Evolutionary conservation across 2,329 filamentous ascomycete genomes (phyloP).

Genomic region (Penicillium vulpinum): DNA sequence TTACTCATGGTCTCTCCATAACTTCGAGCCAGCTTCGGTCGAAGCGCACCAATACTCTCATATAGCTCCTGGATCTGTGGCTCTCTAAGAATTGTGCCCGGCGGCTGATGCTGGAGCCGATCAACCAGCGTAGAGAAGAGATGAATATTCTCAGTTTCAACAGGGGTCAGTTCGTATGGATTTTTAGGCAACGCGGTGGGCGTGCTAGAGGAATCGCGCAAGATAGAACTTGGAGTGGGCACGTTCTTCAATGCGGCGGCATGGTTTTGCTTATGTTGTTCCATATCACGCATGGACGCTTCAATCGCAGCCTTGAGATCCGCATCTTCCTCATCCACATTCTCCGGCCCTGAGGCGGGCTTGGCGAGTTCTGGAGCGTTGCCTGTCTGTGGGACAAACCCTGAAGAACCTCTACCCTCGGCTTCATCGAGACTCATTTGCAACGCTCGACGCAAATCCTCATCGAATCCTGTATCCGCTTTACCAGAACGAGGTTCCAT

Average conservation of each 20-base stretch:
- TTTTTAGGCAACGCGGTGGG: conserved; percentile 69
- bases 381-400: conserved; percentile 68
- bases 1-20: conserved; percentile 99
- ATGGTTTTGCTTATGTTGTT: conserved; percentile 93
- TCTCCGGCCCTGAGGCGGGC: conserved; percentile 43
- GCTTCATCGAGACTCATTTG: conserved; percentile 98
- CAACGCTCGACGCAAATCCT: conserved; percentile 87
- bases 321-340: conserved; percentile 76
- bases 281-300: conserved; percentile 93
- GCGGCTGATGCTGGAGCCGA: conserved; percentile 88
- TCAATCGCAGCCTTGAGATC: conserved; percentile 94
- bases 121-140: conserved; percentile 93
- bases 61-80: conserved; percentile 98
- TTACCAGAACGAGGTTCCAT: conserved; percentile 92
- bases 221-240: conserved; percentile 55
- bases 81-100: conserved; percentile 92
- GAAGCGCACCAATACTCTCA: conserved; percentile 89
- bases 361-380: conserved; percentile 39
- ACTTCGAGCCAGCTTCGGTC: conserved; percentile 89
- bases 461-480: conserved; percentile 88
- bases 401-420: conserved; percentile 67
- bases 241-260: conserved; percentile 81
- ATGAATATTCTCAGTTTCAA: conserved; percentile 97
- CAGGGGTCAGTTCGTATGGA: conserved; percentile 88
- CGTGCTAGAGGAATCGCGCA: conserved; percentile 50